Percentiles rank a stretch among this genome's conserved stretches.
These are phyloP conservation scores for Trichoderma brevicompactum DNA, from an alignment of 2,329 filamentous ascomycete genomes.

Conservation along the genomic window DNA sequence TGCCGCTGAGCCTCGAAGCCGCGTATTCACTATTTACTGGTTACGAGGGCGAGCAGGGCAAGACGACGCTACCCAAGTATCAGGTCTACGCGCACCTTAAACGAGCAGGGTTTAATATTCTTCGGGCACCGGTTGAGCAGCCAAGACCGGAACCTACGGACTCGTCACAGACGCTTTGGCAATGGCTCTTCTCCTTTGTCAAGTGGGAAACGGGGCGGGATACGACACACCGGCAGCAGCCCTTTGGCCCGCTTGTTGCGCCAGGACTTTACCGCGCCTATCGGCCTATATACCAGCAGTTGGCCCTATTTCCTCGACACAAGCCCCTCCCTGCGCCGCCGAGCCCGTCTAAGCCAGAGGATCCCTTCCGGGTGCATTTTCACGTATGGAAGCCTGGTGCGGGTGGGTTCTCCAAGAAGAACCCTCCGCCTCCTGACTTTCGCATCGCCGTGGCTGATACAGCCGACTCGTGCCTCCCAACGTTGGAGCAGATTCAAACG, in stretches of 20 bases:
- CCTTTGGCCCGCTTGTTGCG: slow-evolving; percentile 62
- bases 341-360: slow-evolving; percentile 38
- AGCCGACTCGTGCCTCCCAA: slow-evolving; percentile 71
- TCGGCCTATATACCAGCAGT: slow-evolving; percentile 72
- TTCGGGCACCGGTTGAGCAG: slow-evolving; percentile 61
- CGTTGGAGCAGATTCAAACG: slow-evolving; percentile 69
- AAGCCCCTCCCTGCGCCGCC: slow-evolving; percentile 51
- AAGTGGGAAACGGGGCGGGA: slow-evolving; percentile 31
- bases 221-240: slow-evolving; percentile 36
- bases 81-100: slow-evolving; percentile 87
- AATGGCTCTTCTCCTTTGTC: slow-evolving; percentile 59
- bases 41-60: slow-evolving; percentile 63
- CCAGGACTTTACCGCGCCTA: slow-evolving; percentile 70
- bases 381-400: slow-evolving; percentile 74
- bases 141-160: slow-evolving; percentile 30
- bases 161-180: slow-evolving; percentile 46
- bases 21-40: slow-evolving; percentile 87
- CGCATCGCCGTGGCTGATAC: slow-evolving; percentile 82
- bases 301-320: slow-evolving; percentile 74
- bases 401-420: slow-evolving; percentile 75
- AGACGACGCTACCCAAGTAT: slow-evolving; percentile 75
- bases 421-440: slow-evolving; percentile 79
- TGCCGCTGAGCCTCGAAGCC: slow-evolving; percentile 90
- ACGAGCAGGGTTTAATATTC: slow-evolving; percentile 78
- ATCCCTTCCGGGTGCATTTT: slow-evolving; percentile 75